phyloP scores from a whole-genome alignment of 2,329 filamentous ascomycete genomes.

The Stagonosporopsis cucurbitacearum region DNA sequence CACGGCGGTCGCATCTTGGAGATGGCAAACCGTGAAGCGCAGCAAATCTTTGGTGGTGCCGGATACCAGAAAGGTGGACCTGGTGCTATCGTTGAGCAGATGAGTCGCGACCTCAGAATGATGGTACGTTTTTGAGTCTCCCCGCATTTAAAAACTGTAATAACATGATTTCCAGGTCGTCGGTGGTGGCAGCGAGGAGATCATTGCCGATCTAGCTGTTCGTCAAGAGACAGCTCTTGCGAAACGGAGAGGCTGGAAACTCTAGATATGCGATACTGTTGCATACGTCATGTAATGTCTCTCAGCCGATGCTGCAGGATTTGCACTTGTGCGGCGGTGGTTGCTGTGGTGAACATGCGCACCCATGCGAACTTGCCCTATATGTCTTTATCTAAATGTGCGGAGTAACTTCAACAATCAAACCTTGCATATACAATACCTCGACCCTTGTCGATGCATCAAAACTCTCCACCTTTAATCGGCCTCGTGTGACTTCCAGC shows the following conservation, averaged over 20 bases:
- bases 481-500: constrained; percentile 12
- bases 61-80: constrained; percentile 60
- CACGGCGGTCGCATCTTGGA: constrained; percentile 59
- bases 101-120: constrained; percentile 60
- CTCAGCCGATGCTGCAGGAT: not conserved
- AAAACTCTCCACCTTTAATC: constrained; percentile 14
- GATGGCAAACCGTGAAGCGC: constrained; percentile 59
- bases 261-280: constrained; percentile 33
- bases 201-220: constrained; percentile 60
- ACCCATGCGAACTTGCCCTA: constrained; percentile 10
- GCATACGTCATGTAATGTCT: not conserved
- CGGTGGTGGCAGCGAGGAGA: constrained; percentile 62
- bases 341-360: constrained; percentile 6
- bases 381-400: not conserved
- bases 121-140: constrained; percentile 52
- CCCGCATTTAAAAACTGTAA: not conserved
- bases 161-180: constrained; percentile 47
- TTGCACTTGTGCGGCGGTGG: not conserved
- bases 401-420: constrained; percentile 4
- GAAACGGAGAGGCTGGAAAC: constrained; percentile 54
- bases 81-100: constrained; percentile 60
- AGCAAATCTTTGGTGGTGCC: constrained; percentile 62
- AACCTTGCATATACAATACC: constrained; percentile 15
- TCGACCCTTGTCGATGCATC: constrained; percentile 4
- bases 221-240: constrained; percentile 54